Conservation (phyloP, 75 land plant species). For the Azolla pinnata region DNA sequence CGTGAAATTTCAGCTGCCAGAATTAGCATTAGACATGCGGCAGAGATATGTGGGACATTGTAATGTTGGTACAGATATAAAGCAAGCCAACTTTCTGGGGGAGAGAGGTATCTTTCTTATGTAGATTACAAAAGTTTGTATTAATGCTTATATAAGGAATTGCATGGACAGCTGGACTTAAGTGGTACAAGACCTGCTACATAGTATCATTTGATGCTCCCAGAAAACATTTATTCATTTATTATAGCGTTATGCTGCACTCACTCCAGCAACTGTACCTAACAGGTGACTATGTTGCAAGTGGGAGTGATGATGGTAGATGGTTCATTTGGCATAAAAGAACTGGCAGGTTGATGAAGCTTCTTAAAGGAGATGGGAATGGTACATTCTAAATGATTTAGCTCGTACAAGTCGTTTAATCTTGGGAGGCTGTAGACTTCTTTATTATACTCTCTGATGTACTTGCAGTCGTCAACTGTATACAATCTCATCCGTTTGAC, state of each 20-base stretch:
- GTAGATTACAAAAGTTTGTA: too few relatives aligned
- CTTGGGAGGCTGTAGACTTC: neutral
- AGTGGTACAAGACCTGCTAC: too few relatives aligned
- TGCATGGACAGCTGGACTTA: too few relatives aligned
- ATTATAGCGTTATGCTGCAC: neutral
- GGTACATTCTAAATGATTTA: slow-evolving; percentile 32
- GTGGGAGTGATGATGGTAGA: slow-evolving; percentile 99
- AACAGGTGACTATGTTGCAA: slow-evolving; percentile 83
- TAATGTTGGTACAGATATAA: slow-evolving; percentile 95
- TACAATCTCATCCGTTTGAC: slow-evolving; percentile 94
- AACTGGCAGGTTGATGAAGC: slow-evolving; percentile 84
- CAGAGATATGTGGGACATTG: slow-evolving; percentile 96
- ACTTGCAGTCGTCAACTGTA: slow-evolving; percentile 81
- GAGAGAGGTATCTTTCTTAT: slow-evolving; percentile 59
- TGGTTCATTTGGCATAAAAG: slow-evolving; percentile 98
- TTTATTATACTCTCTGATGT: slow-evolving; percentile 1
- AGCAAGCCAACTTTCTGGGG: slow-evolving; percentile 96
- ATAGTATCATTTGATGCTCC: too few relatives aligned
- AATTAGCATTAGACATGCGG: slow-evolving; percentile 80
- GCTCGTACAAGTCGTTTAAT: neutral
- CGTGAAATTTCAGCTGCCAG: slow-evolving; percentile 35
- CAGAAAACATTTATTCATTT: too few relatives aligned
- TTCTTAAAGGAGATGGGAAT: slow-evolving; percentile 84
- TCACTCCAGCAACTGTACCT: too few relatives aligned
- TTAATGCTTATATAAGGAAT: too few relatives aligned